These are phyloP conservation scores for Eucalyptus microcorys DNA, from an alignment of 345 rosid species.

Conservation along the genomic window DNA sequence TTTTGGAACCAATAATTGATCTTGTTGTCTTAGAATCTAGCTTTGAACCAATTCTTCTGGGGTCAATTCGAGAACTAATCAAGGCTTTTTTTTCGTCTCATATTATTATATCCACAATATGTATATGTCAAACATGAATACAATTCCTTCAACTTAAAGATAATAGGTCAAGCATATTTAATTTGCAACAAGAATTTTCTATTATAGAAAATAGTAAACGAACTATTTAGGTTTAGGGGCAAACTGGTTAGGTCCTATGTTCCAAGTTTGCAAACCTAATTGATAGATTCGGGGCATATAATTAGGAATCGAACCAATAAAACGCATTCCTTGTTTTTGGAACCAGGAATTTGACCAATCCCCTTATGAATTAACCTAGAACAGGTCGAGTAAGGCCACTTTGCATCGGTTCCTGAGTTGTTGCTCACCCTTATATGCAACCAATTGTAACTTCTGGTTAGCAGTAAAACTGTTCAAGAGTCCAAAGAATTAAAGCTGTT, in stretches of 20 bases:
- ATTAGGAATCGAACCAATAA: neutral
- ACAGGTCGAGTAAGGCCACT: neutral
- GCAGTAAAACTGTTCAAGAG: neutral
- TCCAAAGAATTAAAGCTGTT: neutral
- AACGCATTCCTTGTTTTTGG: accelerated
- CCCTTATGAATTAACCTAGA: neutral
- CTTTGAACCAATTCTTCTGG: neutral
- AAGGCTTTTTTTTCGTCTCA: neutral
- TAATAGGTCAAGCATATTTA: neutral
- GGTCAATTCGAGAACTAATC: neutral
- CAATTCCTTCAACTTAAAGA: neutral
- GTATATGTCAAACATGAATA: neutral
- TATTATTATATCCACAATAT: neutral
- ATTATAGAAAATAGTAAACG: neutral
- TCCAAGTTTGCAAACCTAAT: neutral
- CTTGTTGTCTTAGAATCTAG: neutral
- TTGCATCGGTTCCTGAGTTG: neutral
- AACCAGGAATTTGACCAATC: accelerated
- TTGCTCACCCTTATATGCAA: neutral
- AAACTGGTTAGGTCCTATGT: neutral
- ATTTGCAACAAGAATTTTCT: neutral
- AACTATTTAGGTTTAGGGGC: neutral
- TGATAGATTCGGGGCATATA: neutral
- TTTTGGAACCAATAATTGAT: neutral
- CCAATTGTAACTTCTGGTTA: neutral